These are phyloP conservation scores for Zymoseptoria brevis DNA, from an alignment of 2,329 filamentous ascomycete species.

Conservation along the genomic window DNA sequence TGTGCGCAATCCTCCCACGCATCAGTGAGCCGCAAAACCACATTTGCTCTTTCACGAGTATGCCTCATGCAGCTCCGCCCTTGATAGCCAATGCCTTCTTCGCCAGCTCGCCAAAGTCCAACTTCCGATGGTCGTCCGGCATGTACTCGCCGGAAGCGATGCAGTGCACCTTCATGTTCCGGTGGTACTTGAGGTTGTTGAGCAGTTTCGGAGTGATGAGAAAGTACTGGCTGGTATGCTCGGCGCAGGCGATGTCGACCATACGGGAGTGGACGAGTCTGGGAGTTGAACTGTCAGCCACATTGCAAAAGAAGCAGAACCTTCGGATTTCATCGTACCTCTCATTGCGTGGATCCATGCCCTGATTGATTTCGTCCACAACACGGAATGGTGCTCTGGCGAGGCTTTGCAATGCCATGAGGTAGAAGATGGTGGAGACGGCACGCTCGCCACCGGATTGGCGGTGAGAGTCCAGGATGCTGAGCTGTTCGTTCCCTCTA, in stretches of 20 bases:
- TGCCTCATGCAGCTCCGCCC: slow-evolving; percentile 5
- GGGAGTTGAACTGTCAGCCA: slow-evolving; percentile 4
- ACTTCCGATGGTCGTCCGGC: slow-evolving; percentile 34
- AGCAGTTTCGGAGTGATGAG: slow-evolving; percentile 95
- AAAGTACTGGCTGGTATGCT: slow-evolving; percentile 61
- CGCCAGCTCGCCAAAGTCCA: slow-evolving; percentile 38
- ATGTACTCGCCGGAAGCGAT: slow-evolving; percentile 78
- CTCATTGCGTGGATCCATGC: slow-evolving; percentile 98
- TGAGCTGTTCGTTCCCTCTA: slow-evolving; percentile 72
- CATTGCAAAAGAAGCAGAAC: not conserved
- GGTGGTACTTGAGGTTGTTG: slow-evolving; percentile 74
- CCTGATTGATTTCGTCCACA: slow-evolving; percentile 98
- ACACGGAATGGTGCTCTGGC: slow-evolving; percentile 94
- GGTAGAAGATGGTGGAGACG: slow-evolving; percentile 96
- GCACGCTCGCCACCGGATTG: slow-evolving; percentile 95
- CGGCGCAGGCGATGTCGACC: slow-evolving; percentile 90
- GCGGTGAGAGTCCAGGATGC: slow-evolving; percentile 79
- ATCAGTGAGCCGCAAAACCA: not conserved
- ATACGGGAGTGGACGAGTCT: slow-evolving; percentile 90
- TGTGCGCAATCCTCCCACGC: not conserved
- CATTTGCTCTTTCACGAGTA: not conserved
- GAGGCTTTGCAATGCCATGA: slow-evolving; percentile 93
- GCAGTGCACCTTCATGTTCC: slow-evolving; percentile 85
- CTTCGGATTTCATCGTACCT: slow-evolving; percentile 37
- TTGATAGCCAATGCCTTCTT: slow-evolving; percentile 23